These are phyloP conservation scores for Verbascum thapsus DNA, from an alignment of 257 asterid genomes.

Conservation along the genomic window DNA sequence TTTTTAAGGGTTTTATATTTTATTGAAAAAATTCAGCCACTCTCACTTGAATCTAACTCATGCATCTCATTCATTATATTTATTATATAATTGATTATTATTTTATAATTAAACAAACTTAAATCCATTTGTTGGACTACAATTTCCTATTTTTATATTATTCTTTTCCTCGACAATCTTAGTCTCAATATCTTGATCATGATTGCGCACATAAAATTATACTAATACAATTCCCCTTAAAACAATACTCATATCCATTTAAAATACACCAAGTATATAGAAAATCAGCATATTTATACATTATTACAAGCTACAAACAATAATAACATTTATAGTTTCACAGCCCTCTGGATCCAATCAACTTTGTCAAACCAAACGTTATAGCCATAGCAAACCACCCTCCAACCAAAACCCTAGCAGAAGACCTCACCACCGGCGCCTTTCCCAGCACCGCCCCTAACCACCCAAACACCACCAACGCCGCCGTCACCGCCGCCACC, in stretches of 20 bases:
- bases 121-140: too few relatives aligned
- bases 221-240: not conserved
- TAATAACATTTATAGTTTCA: slow-evolving; percentile 6
- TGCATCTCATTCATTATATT: too few relatives aligned
- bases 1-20: too few relatives aligned
- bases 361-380: slow-evolving; percentile 75
- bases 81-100: too few relatives aligned
- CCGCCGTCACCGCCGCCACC: slow-evolving; percentile 57
- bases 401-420: slow-evolving; percentile 68
- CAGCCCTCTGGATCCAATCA: slow-evolving; percentile 64
- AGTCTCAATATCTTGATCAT: too few relatives aligned
- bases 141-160: too few relatives aligned
- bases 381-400: slow-evolving; percentile 92
- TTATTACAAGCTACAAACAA: slow-evolving; percentile 12
- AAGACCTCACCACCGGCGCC: slow-evolving; percentile 56
- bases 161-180: too few relatives aligned
- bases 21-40: too few relatives aligned
- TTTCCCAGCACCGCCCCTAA: slow-evolving; percentile 69
- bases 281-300: not conserved
- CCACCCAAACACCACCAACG: slow-evolving; percentile 72
- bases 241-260: not conserved
- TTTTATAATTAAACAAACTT: too few relatives aligned
- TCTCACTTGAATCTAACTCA: too few relatives aligned
- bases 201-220: too few relatives aligned
- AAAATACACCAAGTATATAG: not conserved